Percentiles rank a stretch among this genome's conserved stretches.
Conservation (phyloP, 2,329 filamentous ascomycete genomes). For the Colletotrichum euphorbiae region DNA sequence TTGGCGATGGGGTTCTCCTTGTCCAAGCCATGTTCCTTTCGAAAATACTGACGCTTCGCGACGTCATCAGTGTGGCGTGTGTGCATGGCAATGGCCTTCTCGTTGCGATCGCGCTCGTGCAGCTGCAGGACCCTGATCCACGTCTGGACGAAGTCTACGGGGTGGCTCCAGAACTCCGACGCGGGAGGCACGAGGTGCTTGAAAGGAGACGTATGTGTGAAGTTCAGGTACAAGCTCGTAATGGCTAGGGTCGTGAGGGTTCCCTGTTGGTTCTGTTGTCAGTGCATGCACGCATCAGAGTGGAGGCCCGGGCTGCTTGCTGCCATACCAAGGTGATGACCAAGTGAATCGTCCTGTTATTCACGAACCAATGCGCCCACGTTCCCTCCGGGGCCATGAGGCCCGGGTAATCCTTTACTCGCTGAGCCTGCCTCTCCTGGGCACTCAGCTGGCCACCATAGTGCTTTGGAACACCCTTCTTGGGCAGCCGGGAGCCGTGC, state of each 20-base stretch:
- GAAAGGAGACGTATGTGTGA: constrained; percentile 82
- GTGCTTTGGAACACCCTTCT: constrained; percentile 68
- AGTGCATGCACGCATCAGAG: not conserved
- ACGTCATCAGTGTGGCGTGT: constrained; percentile 84
- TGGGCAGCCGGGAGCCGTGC: constrained; percentile 77
- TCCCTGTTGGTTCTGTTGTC: constrained; percentile 55
- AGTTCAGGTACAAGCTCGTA: constrained; percentile 82
- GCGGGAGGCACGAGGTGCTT: constrained; percentile 80
- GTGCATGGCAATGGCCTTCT: constrained; percentile 77
- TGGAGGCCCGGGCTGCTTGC: not conserved
- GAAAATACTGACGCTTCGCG: constrained; percentile 85
- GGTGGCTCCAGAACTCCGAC: constrained; percentile 76
- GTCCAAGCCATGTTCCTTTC: constrained; percentile 86
- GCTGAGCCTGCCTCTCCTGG: constrained; percentile 74
- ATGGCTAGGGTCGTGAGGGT: constrained; percentile 77
- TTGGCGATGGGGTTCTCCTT: constrained; percentile 66
- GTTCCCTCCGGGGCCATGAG: constrained; percentile 88
- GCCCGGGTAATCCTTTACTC: constrained; percentile 82
- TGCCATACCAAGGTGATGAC: constrained; percentile 82
- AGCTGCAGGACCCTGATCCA: constrained; percentile 80
- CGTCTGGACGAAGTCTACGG: constrained; percentile 73
- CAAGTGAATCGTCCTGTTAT: constrained; percentile 80
- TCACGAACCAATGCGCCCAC: constrained; percentile 86
- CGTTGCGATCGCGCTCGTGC: constrained; percentile 78
- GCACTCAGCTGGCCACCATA: constrained; percentile 80